Evolutionary conservation across 371 early-diverging fungal genomes (phyloP).

Genomic region (Saksenaea vasiformis): DNA sequence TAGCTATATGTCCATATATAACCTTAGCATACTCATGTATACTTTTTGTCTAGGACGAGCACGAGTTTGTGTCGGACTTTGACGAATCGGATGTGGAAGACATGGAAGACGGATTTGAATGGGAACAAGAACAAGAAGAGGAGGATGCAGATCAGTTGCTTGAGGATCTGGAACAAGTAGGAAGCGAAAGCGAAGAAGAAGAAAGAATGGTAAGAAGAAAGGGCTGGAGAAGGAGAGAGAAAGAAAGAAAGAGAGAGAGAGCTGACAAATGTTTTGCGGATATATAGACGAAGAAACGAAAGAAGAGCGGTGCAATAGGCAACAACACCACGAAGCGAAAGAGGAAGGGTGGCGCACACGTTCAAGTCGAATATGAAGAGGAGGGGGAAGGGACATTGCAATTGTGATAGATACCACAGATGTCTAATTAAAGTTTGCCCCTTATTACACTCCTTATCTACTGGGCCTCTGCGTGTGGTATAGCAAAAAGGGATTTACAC

Average conservation of each 20-base stretch:
- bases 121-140: constrained; percentile 22
- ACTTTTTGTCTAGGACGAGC: constrained; percentile 4
- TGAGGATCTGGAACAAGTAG: constrained; percentile 6
- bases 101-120: constrained; percentile 24
- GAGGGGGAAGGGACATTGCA: constrained; percentile 17
- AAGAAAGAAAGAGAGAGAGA: too few relatives aligned
- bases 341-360: constrained; percentile 21
- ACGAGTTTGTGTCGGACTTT: constrained; percentile 27
- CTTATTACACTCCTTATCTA: constrained; percentile 2
- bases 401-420: constrained; percentile 8
- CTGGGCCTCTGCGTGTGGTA: neutral
- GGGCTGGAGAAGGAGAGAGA: neutral
- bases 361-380: constrained; percentile 24
- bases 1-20: neutral
- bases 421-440: constrained; percentile 4
- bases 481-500: constrained; percentile 3
- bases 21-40: neutral
- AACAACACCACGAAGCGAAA: constrained; percentile 10
- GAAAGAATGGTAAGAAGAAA: neutral
- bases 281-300: constrained; percentile 8
- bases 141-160: constrained; percentile 1
- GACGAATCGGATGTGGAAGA: constrained; percentile 29
- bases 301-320: neutral
- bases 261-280: neutral
- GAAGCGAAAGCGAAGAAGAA: neutral